Conservation (phyloP, 164 flowering plant genomes). For the Kingdonia uniflora region DNA sequence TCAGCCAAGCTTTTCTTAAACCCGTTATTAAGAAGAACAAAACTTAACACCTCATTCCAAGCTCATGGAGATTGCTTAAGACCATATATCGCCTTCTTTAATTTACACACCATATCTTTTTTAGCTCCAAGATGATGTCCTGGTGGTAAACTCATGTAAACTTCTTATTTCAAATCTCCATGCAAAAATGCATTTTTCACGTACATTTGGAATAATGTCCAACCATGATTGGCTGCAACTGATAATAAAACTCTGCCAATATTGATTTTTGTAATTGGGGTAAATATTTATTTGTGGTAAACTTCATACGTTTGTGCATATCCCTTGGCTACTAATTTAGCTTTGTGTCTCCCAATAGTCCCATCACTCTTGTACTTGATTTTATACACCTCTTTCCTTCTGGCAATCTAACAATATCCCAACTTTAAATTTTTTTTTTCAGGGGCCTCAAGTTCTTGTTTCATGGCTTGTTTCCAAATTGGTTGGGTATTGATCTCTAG, state of each 20-base stretch:
- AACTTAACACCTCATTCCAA: conserved; percentile 3
- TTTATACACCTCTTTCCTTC: not conserved
- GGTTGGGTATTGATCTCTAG: not conserved
- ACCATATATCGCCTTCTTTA: conserved; percentile 4
- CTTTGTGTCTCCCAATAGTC: not conserved
- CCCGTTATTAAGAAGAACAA: not conserved
- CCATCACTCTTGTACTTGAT: conserved; percentile 5
- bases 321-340: not conserved
- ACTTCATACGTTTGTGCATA: not conserved
- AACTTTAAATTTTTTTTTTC: conserved; percentile 1
- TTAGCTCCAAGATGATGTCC: not conserved
- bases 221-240: not conserved
- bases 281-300: not conserved
- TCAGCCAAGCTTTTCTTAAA: not conserved
- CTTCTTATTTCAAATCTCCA: not conserved
- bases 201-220: not conserved
- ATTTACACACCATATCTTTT: not conserved
- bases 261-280: not conserved
- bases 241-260: not conserved
- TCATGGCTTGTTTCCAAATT: conserved; percentile 3
- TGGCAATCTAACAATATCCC: conserved; percentile 1
- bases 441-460: not conserved
- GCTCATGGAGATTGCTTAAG: conserved; percentile 5
- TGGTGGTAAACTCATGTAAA: not conserved
- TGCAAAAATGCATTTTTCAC: not conserved